Percentiles rank a stretch among this genome's conserved stretches.
phyloP scores from a whole-genome alignment of 73 alveolate species.

The Tetrahymena malaccensis region DNA sequence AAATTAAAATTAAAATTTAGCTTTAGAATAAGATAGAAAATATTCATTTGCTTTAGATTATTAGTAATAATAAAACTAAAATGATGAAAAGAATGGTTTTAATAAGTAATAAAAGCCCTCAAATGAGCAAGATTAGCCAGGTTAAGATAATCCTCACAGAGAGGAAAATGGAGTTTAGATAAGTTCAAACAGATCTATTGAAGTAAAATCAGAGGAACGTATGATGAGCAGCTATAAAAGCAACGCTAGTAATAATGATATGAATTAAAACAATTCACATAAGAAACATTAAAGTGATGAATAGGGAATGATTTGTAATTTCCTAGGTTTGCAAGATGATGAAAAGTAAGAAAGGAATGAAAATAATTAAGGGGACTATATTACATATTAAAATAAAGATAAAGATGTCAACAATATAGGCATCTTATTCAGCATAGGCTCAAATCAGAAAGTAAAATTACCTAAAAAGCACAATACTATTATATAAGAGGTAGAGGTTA shows the following conservation, averaged over 20 bases:
- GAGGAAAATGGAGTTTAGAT: too few species aligned
- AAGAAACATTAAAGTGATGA: neutral
- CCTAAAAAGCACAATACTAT: neutral
- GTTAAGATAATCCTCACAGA: too few species aligned
- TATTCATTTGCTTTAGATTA: neutral
- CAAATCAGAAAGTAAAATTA: neutral
- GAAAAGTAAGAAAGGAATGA: neutral
- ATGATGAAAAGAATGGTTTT: neutral
- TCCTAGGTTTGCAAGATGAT: neutral
- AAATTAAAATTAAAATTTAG: neutral
- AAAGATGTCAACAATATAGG: neutral
- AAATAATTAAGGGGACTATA: neutral
- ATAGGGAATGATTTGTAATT: neutral
- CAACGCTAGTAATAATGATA: neutral
- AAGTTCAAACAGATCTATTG: neutral
- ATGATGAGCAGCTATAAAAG: neutral
- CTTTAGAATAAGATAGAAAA: neutral
- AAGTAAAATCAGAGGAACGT: neutral
- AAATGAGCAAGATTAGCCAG: neutral
- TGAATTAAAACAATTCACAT: neutral
- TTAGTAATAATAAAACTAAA: too few species aligned
- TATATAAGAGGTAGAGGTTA: neutral
- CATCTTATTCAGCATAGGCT: neutral
- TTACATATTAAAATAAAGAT: neutral
- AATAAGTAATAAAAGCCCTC: neutral